A percentile compares a stretch with the other conserved stretches of the same genome.
Conservation (phyloP, 1,284 basidiomycete genomes). For the Irpex lacteus region DNA sequence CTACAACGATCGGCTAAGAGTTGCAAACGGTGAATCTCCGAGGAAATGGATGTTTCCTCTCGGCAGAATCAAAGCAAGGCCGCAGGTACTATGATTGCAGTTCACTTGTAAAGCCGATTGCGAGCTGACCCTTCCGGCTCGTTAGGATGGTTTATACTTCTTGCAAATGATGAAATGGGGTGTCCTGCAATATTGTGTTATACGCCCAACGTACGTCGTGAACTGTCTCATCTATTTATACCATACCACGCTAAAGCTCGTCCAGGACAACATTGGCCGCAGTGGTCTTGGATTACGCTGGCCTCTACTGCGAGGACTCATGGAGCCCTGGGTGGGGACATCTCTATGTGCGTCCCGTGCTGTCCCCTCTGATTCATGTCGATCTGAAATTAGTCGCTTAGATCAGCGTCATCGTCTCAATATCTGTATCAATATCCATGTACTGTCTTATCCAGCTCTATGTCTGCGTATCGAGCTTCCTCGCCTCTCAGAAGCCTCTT, state of each 20-base stretch:
- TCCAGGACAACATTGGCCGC: constrained; percentile 61
- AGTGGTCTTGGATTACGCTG: constrained; percentile 61
- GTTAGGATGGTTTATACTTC: constrained; percentile 68
- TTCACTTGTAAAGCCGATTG: neutral
- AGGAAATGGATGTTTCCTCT: constrained; percentile 74
- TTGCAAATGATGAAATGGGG: constrained; percentile 80
- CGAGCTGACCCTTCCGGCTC: neutral
- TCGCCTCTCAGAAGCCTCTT: constrained; percentile 62
- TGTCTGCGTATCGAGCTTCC: constrained; percentile 50
- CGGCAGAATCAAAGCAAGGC: constrained; percentile 60
- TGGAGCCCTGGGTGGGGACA: constrained; percentile 73
- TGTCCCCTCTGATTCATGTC: neutral
- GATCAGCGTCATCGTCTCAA: constrained; percentile 62
- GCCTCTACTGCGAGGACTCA: constrained; percentile 70
- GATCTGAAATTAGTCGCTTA: constrained; percentile 21
- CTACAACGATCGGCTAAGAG: constrained; percentile 44
- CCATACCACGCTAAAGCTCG: neutral
- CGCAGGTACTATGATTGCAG: constrained; percentile 36
- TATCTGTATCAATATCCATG: constrained; percentile 80
- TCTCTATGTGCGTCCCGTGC: constrained; percentile 48
- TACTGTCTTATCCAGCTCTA: constrained; percentile 81
- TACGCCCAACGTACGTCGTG: constrained; percentile 54
- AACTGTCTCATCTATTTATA: neutral
- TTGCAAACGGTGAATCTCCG: constrained; percentile 41
- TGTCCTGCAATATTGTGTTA: constrained; percentile 77